These are phyloP conservation scores for Alternaria ethzedia DNA, from an alignment of 2,329 filamentous ascomycete species.

Conservation along the genomic window DNA sequence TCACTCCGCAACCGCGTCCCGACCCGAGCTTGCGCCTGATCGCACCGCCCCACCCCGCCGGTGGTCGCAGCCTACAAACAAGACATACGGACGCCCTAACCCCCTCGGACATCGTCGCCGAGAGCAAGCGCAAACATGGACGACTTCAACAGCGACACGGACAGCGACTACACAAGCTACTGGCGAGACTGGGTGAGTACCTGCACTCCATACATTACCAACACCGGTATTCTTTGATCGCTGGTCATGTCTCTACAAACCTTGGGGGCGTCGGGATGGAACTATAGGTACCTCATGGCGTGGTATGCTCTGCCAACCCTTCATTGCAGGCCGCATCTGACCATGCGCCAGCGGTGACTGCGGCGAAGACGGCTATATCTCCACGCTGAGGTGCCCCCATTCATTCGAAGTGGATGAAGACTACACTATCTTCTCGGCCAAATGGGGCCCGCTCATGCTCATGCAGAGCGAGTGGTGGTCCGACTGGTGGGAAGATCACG, in stretches of 20 bases:
- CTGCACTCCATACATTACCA: constrained; percentile 8
- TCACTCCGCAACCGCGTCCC: constrained; percentile 27
- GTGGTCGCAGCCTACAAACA: constrained; percentile 14
- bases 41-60: constrained; percentile 16
- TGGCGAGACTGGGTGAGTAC: constrained; percentile 97
- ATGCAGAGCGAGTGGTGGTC: constrained; percentile 9
- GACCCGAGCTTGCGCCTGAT: constrained; percentile 17
- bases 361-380: constrained; percentile 6
- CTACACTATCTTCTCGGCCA: background rate
- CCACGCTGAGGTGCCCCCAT: constrained; percentile 9
- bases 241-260: constrained; percentile 2
- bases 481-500: background rate
- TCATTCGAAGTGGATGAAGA: background rate
- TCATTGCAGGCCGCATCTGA: constrained; percentile 5
- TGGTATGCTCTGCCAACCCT: constrained; percentile 5
- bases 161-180: constrained; percentile 99
- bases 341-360: constrained; percentile 7
- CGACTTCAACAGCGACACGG: constrained; percentile 96
- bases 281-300: constrained; percentile 1
- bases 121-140: constrained; percentile 69
- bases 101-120: background rate
- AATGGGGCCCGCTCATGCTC: constrained; percentile 7
- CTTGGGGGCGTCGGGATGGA: background rate
- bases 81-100: background rate
- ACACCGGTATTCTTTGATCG: background rate